Percentiles rank a stretch among this genome's conserved stretches.
phyloP scores from a whole-genome alignment of 1,284 basidiomycete species.

The Mrakiaceae sp. region DNA sequence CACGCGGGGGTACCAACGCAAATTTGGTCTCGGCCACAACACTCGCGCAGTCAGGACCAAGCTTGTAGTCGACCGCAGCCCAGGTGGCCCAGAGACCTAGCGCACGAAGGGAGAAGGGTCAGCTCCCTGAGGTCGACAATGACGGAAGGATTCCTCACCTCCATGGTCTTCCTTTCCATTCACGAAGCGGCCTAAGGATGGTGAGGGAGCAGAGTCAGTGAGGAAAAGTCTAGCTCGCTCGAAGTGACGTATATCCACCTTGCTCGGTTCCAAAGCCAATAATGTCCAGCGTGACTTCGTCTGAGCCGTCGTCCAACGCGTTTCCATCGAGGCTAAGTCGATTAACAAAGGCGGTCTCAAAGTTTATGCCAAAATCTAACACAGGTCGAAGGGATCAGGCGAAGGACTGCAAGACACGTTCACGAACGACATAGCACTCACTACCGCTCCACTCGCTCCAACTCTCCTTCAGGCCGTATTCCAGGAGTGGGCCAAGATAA shows the following conservation, averaged over 20 bases:
- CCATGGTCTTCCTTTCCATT: too few relatives aligned
- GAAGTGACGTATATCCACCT: neutral
- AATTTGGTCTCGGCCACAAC: too few relatives aligned
- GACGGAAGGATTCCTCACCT: too few relatives aligned
- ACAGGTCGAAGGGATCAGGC: too few relatives aligned
- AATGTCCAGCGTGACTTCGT: slow-evolving; percentile 18
- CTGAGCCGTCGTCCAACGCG: slow-evolving; percentile 16
- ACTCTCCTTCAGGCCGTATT: neutral
- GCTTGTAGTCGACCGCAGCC: slow-evolving; percentile 17
- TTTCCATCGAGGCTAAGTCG: slow-evolving; percentile 20
- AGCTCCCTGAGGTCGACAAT: too few relatives aligned
- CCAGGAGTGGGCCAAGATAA: slow-evolving; percentile 20
- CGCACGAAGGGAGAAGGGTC: too few relatives aligned
- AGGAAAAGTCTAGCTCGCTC: too few relatives aligned
- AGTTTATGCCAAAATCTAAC: slow-evolving; percentile 19
- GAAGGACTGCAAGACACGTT: too few relatives aligned
- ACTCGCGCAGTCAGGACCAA: too few relatives aligned
- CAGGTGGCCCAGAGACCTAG: slow-evolving; percentile 1
- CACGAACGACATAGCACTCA: neutral
- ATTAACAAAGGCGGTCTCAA: slow-evolving; percentile 20
- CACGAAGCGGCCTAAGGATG: too few relatives aligned
- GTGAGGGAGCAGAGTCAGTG: too few relatives aligned
- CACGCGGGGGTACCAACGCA: too few relatives aligned
- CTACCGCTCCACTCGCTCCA: slow-evolving; percentile 21
- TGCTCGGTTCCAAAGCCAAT: slow-evolving; percentile 22